Base-by-base conservation (phyloP, 352 stramenopile species). In the Phytophthora meadii region DNA sequence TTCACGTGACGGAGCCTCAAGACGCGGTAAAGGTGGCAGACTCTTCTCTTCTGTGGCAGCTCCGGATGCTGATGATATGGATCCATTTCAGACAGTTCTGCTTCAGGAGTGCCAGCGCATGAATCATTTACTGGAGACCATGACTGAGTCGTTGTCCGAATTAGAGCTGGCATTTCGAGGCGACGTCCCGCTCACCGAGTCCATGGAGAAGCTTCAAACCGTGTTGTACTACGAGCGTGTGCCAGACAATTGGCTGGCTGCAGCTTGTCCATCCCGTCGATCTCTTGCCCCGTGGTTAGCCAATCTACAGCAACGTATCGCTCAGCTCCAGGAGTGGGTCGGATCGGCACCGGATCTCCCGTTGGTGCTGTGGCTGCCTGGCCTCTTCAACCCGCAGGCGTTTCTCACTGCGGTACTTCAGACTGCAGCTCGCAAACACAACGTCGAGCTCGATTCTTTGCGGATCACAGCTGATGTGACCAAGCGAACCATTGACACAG, bases 81-180 rank as follows among this genome's bases (percentile, higher is more conserved):
- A 95, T 70, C 92, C 92, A 36, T 97, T 90, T 74, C 89, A 97
- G 54, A 97, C 88, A 12, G 92, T 97, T 25, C 64, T 98, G 53
- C 67, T 94, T 8, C 92, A 98, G 66, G 92, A 98, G 62, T 97
- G 88, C 42, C 90, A 96, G 56, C 82, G 78, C 17, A 95, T 97
- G 82, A 98, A 98, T 55, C 17, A 62, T 24, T 57, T 98, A 24
- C 62, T 98, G 15, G 59, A 80, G 5, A 71, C 80, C 56, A 97
- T 98, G 71, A 89, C 87, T 1, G 66, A 70, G 19, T 91, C 84
- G 7, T 60, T 98, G 5, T 57, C 89, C 6, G 88, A 97, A 57
- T 56, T 98, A 5, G 91, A 97, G 69, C 72, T 95, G 57, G 90
- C 84, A 1, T 97, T 97, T 54, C 84, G 83, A 17, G 92, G 92